These are phyloP conservation scores for Haplosporangium sp. DNA, from an alignment of 371 early-diverging fungal genomes.

Conservation along the genomic window DNA sequence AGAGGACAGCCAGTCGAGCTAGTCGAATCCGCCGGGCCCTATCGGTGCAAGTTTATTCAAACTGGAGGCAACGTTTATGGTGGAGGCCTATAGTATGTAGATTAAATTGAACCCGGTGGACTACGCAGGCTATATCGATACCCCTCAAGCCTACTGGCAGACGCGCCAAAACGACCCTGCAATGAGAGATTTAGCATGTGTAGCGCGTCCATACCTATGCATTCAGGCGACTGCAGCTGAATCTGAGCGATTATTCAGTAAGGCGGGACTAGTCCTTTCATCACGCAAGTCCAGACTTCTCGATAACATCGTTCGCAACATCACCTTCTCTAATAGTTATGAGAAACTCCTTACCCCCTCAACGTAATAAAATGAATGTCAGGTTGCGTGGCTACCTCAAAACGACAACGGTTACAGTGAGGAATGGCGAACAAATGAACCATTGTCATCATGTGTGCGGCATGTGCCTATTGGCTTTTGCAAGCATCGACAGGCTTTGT, in stretches of 20 bases:
- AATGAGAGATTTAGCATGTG: background rate
- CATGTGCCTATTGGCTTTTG: no score
- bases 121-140: background rate
- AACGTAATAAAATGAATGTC: no score
- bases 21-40: no score
- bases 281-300: background rate
- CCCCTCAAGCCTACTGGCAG: slow-evolving; percentile 7
- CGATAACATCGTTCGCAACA: slow-evolving; percentile 1
- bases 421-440: no score
- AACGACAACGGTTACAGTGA: no score
- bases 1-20: no score
- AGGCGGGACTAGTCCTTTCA: slow-evolving; percentile 5
- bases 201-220: slow-evolving; percentile 14
- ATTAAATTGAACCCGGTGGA: background rate
- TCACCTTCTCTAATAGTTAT: background rate
- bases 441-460: no score
- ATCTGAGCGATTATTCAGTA: slow-evolving; percentile 15
- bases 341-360: no score
- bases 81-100: background rate
- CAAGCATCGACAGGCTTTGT: no score
- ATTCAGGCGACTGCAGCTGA: slow-evolving; percentile 15
- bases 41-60: background rate
- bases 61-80: background rate
- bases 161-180: background rate
- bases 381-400: no score